Base-by-base conservation (phyloP, 257 asterid genomes). In the Solanum paucissectum region DNA sequence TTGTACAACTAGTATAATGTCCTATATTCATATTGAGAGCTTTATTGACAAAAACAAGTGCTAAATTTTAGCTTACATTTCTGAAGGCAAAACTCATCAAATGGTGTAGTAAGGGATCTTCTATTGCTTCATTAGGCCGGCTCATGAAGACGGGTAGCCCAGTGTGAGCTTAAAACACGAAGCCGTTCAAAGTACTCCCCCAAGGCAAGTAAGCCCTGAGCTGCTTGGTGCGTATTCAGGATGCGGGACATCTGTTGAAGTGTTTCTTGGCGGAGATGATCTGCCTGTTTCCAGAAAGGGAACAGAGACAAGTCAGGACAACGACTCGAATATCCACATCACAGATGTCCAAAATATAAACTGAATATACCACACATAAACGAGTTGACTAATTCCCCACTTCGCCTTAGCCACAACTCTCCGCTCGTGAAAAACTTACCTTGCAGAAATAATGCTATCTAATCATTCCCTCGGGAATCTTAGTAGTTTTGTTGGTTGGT, bases 131-230 rank as follows among this genome's bases (percentile, higher is more conserved):
- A 46, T 91, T 90, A 89, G 87, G 93, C 87, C 20, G 94, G 83
- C 81, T 93, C 91, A 18, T 37, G 62, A 18, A 77, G 72, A 71
- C 91, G 77, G 29, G 81, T 90, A 34, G 86, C 52, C 93, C 93
- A 90, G 29, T 20, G 66, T 8, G 93, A 87, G 88, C 92, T 92
- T 87, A 92, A 75, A 73, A 77, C 84, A 46, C 93, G 88, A 64
- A 92, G 94, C 16, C 91, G 89, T 62, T 88, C 89, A n/a, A 90
- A 91, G 89, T 92, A 90, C 85, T 91, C 92, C 40, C 93, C 94
- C 8, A 92, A 82, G 83, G 89, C 92, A 33, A 91, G 92, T 18
- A 92, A 91, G 68, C 91, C 91, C 23, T 87, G 91, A 71, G 94
- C 94, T 87, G 91, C 89, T 89, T 92, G 94, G 71, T 83, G 87